phyloP scores from a whole-genome alignment of 2,329 filamentous ascomycete genomes.

The Aureobasidium sp. region DNA sequence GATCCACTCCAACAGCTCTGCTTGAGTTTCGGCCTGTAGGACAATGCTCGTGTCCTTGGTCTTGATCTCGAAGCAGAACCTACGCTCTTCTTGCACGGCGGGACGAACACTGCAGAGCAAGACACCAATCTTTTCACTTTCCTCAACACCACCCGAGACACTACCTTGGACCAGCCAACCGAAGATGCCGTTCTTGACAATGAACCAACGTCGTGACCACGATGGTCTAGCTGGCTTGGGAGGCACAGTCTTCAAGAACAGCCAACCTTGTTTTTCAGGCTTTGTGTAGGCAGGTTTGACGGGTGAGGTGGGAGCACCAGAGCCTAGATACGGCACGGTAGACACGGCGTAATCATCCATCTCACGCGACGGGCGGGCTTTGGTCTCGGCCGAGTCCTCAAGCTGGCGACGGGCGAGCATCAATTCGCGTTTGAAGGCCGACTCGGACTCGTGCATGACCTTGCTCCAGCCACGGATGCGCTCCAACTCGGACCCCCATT shows the following conservation, averaged over 20 bases:
- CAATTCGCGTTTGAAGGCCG: conserved; percentile 73
- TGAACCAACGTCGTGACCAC: conserved; percentile 92
- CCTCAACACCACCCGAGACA: conserved; percentile 76
- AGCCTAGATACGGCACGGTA: conserved; percentile 80
- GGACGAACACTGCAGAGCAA: conserved; percentile 88
- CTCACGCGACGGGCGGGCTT: conserved; percentile 76
- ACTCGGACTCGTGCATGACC: conserved; percentile 88
- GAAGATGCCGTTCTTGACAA: conserved; percentile 91
- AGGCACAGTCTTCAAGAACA: conserved; percentile 72
- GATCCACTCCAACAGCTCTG: conserved; percentile 90
- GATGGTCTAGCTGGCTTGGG: conserved; percentile 85
- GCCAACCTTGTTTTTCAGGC: conserved; percentile 85
- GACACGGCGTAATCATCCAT: conserved; percentile 87
- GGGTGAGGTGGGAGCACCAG: conserved; percentile 44
- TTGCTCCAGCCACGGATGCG: conserved; percentile 86
- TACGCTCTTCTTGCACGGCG: conserved; percentile 82
- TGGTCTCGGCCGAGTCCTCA: conserved; percentile 65
- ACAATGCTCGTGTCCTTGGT: conserved; percentile 89
- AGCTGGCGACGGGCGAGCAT: conserved; percentile 72
- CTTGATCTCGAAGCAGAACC: conserved; percentile 98
- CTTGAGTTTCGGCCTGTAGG: conserved; percentile 87
- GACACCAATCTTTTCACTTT: conserved; percentile 93
- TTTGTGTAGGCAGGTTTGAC: conserved; percentile 46
- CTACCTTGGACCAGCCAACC: conserved; percentile 83
- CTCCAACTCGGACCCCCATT: conserved; percentile 76